Conservation (phyloP, 2,329 filamentous ascomycete genomes). For the Ophiosphaerella korrae region DNA sequence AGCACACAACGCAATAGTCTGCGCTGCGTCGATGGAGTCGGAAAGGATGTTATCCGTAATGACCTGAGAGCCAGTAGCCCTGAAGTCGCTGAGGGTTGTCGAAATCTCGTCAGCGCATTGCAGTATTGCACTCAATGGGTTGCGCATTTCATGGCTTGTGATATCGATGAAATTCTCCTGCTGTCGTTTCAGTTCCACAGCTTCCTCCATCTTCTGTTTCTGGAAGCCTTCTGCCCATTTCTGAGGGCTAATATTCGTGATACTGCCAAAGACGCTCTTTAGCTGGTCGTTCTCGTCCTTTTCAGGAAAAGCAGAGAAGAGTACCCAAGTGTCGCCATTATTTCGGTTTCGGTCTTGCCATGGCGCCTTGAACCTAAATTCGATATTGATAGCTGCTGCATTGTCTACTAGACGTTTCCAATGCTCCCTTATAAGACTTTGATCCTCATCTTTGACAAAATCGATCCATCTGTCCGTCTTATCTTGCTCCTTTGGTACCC, state of each 20-base stretch:
- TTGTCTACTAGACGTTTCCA: slow-evolving; percentile 68
- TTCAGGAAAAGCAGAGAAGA: slow-evolving; percentile 78
- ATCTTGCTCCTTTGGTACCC: slow-evolving; percentile 64
- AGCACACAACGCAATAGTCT: slow-evolving; percentile 78
- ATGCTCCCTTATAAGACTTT: slow-evolving; percentile 60
- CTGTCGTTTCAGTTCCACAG: slow-evolving; percentile 77
- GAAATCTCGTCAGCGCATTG: slow-evolving; percentile 78
- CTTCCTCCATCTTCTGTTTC: slow-evolving; percentile 77
- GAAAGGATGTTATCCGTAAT: slow-evolving; percentile 56
- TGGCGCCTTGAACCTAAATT: slow-evolving; percentile 75
- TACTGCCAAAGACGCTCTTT: slow-evolving; percentile 78
- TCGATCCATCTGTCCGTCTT: slow-evolving; percentile 73
- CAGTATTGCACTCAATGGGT: slow-evolving; percentile 74
- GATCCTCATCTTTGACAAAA: slow-evolving; percentile 71
- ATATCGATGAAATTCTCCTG: slow-evolving; percentile 86
- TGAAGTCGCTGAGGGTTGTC: slow-evolving; percentile 55
- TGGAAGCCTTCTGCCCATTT: slow-evolving; percentile 85
- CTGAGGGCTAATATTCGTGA: slow-evolving; percentile 84
- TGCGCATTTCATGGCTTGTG: slow-evolving; percentile 77
- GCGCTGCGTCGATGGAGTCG: slow-evolving; percentile 72
- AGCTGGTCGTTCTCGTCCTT: slow-evolving; percentile 66
- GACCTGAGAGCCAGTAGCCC: slow-evolving; percentile 53
- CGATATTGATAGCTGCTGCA: slow-evolving; percentile 68
- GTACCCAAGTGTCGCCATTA: slow-evolving; percentile 72
- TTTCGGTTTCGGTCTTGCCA: slow-evolving; percentile 63